Evolutionary conservation across 2,329 filamentous ascomycete species (phyloP), one percentile per base, ranked within the genome.

Genomic region (Diatrype stigma): DNA sequence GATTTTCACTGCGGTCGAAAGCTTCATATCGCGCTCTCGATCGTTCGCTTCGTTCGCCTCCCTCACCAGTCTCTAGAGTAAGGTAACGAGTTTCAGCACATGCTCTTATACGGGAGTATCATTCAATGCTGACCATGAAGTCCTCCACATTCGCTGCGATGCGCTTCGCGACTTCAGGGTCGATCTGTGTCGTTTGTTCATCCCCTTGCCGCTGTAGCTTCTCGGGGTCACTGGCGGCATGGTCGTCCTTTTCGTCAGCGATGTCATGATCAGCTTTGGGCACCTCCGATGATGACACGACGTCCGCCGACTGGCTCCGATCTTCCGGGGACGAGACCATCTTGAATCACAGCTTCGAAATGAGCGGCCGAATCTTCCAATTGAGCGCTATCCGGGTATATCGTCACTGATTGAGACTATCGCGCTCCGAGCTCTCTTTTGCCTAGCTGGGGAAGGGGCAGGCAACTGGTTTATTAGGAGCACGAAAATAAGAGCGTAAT

Each of bases 31-130:
- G 42, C 69, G 69, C 58, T 73, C 71, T 46, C 63, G 61, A n/a
- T 67, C 63, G n/a, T 69, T 71, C 3, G 73, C 73, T 11, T 66
- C 66, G 22, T 69, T 66, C 35, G 69, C 66, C 38, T 67, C 67
- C 28, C 56, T 63, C n/a, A 65, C 63, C n/a, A 65, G 59, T 6
- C 55, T 60, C 62, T 65, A 11, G 26, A 37, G n/a, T 35, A 23
- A 12, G 21, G 3, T 10, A 28, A 32, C 11, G 22, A 8, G 5
- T 10, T 37, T 26, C 17, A 38, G 8, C 57, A 50, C 51, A 32
- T 28, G 16, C 4, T 45, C 10, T 23, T 42, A 16, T 22, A 26
- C 16, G 23, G 5, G 12, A 12, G 3, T 23, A 44, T 16, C 7
- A 21, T n/a, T n/a, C 21, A n/a, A 28, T 23, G 42, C 51, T 56